Evolutionary conservation across 805 yeast species (phyloP), one percentile per base, ranked within the genome.

Genomic region (Naumovozyma castellii): DNA sequence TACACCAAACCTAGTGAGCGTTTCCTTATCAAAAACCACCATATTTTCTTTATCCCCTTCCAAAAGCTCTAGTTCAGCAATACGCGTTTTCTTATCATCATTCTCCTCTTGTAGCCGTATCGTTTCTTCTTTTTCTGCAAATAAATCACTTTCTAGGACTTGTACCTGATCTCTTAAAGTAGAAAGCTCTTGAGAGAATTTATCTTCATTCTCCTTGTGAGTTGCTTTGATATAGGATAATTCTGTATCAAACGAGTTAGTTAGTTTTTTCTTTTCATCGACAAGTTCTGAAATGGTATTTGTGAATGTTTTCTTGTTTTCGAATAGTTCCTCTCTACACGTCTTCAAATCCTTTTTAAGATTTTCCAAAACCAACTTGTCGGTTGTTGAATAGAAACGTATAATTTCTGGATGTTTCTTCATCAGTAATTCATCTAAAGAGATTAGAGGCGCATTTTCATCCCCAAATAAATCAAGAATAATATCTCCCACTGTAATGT

Each of bases 401-500:
- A 22, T 13, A 15, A 36, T 36, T 4, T 25, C 30, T 14, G 31
- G 31, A 20, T 35, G 30, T 25, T 22, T 35, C 16, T 14, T 15
- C 12, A 12, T 8, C 15, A 35, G 25, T 22, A 35, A 16, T 4
- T 25, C 32, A 35, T 19, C 13, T 4, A 35, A 25, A 8, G 31
- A 12, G 18, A 18, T 35, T 29, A 25, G 17, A 12, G 32, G 13
- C 12, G 28, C n/a, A 22, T 22, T 22, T 6, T 22, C 27, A 22
- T 22, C 10, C 10, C 9, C 10, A 6, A 22, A 29, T 9, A 5
- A 29, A 29, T 29, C 14, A 29, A 29, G 14, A 29, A 29, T 6
- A 22, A 16, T 35, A 27, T 15, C 8, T 10, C 43, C 43, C 17
- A 41, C 34, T 6, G 20, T n/a, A 25, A 41, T 25, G 17, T 35